Percentiles rank a stretch among this genome's conserved stretches.
Evolutionary conservation across 345 rosid species (phyloP).

Genomic region (Eucalyptus tenuipes): DNA sequence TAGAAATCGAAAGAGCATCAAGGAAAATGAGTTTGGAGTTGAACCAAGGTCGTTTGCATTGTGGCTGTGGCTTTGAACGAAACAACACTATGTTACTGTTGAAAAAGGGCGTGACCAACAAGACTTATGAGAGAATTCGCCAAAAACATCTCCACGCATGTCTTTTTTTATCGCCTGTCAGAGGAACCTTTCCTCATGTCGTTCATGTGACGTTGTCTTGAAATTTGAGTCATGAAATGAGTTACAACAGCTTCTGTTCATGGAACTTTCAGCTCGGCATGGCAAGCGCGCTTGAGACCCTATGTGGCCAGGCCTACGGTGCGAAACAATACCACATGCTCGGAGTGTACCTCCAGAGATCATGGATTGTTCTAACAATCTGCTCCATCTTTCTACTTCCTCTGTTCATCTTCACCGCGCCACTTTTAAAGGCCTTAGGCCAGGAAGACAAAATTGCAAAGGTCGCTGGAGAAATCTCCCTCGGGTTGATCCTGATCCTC

Average conservation of each 20-base stretch:
- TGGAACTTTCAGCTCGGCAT: constrained; percentile 52
- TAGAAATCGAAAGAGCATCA: not conserved
- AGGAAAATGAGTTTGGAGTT: not conserved
- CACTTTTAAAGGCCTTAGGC: constrained; percentile 42
- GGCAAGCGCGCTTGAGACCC: constrained; percentile 77
- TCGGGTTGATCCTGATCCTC: constrained; percentile 41
- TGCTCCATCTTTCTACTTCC: constrained; percentile 37
- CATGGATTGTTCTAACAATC: constrained; percentile 49
- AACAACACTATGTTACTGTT: not conserved
- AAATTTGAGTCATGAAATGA: not conserved
- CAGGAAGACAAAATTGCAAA: constrained; percentile 44
- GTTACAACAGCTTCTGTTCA: not conserved
- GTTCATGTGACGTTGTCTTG: not conserved
- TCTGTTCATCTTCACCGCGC: constrained; percentile 34
- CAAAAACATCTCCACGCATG: not conserved
- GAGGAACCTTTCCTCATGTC: not conserved
- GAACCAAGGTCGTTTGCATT: not conserved
- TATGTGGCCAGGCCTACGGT: constrained; percentile 85
- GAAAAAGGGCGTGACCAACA: not conserved
- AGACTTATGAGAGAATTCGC: not conserved
- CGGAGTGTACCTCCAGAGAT: constrained; percentile 73
- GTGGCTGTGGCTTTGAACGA: not conserved
- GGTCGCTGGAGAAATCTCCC: constrained; percentile 32
- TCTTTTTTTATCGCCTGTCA: not conserved
- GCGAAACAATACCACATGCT: constrained; percentile 78